phyloP scores from a whole-genome alignment of 371 early-diverging fungal genomes.

The Mucor velutinosus region DNA sequence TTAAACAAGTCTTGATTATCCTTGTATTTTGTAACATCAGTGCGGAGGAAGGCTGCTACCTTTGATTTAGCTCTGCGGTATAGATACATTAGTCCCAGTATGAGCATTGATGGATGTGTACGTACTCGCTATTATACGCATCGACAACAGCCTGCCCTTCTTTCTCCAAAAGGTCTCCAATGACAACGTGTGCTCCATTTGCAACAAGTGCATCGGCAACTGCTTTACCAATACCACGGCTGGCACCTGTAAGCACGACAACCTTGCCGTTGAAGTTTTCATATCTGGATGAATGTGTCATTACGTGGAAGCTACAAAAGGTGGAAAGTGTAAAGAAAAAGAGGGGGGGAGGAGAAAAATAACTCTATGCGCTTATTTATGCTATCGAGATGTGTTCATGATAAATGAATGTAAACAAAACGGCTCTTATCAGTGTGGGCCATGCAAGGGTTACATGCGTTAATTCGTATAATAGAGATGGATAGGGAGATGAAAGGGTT shows the following conservation, averaged over 20 bases:
- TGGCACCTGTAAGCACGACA: slow-evolving; percentile 84
- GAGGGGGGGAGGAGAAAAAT: background rate
- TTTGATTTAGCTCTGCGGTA: slow-evolving; percentile 9
- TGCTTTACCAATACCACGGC: slow-evolving; percentile 73
- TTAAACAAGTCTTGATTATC: slow-evolving; percentile 53
- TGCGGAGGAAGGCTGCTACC: slow-evolving; percentile 48
- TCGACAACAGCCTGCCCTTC: slow-evolving; percentile 37
- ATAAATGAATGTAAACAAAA: too few relatives aligned
- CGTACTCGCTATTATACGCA: slow-evolving; percentile 37
- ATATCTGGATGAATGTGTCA: background rate
- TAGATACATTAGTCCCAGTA: background rate
- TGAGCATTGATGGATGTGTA: too few relatives aligned
- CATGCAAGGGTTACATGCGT: too few relatives aligned
- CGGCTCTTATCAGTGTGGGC: too few relatives aligned
- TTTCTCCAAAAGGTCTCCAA: slow-evolving; percentile 60
- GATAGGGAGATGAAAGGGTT: too few relatives aligned
- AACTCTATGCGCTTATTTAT: background rate
- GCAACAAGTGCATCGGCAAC: slow-evolving; percentile 47
- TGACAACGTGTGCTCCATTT: slow-evolving; percentile 63
- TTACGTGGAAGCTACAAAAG: background rate
- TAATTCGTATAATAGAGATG: too few relatives aligned
- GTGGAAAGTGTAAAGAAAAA: background rate
- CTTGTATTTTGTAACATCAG: slow-evolving; percentile 61
- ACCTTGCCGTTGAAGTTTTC: slow-evolving; percentile 24
- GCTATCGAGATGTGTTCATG: too few relatives aligned